Evolutionary conservation across 306 rosid genomes (phyloP).

Genomic region (Rosa persica): DNA sequence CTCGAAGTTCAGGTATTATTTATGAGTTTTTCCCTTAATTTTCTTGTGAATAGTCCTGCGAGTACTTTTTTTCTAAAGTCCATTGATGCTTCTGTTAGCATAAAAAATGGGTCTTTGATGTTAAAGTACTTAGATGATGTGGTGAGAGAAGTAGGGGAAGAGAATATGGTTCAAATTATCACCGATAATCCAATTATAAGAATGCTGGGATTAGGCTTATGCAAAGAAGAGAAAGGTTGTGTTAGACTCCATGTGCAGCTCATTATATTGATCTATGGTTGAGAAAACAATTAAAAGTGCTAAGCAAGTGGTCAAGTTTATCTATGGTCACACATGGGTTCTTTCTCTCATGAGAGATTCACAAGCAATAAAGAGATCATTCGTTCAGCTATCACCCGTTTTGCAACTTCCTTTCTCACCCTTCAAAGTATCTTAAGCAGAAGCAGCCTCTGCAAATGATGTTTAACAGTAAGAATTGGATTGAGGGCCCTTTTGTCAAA

Average conservation of each 20-base stretch:
- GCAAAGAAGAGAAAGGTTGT: not conserved
- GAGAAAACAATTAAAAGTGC: not conserved
- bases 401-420: not conserved
- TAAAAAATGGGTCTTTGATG: not conserved
- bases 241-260: too few relatives aligned
- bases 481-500: not conserved
- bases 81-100: not conserved
- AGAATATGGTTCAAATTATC: not conserved
- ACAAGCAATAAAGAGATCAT: not conserved
- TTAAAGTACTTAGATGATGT: not conserved
- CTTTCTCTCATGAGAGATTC: not conserved
- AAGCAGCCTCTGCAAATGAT: not conserved
- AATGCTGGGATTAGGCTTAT: not conserved
- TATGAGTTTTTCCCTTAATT: too few relatives aligned
- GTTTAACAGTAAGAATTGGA: not conserved
- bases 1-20: too few relatives aligned
- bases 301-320: not conserved
- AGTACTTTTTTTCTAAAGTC: not conserved
- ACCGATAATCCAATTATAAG: not conserved
- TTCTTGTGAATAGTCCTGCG: not conserved
- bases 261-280: conserved; percentile 1
- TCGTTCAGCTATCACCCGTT: not conserved
- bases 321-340: not conserved
- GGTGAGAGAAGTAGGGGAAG: not conserved
- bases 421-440: not conserved